Conservation (phyloP, 441 rosid genomes). For the Erodium texanum region DNA sequence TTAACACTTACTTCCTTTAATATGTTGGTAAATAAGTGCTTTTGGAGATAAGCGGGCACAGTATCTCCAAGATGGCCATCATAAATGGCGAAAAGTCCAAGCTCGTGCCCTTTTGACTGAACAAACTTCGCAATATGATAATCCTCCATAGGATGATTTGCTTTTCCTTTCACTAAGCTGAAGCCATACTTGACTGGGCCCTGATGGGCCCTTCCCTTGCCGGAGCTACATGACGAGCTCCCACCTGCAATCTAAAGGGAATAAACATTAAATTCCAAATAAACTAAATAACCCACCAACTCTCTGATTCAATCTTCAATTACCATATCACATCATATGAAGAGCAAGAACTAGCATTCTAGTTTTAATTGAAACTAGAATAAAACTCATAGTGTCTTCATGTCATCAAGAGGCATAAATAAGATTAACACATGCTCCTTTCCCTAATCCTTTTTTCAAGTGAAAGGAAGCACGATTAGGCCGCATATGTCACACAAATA, state of each 20-base stretch:
- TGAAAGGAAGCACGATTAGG: too few species aligned
- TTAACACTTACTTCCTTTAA: conserved; percentile 6
- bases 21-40: conserved; percentile 5
- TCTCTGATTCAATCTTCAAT: too few species aligned
- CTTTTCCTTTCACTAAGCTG: conserved; percentile 7
- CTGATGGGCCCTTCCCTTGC: conserved; percentile 4
- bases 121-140: conserved; percentile 7
- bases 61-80: conserved; percentile 8
- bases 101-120: conserved; percentile 4
- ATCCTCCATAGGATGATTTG: conserved; percentile 8
- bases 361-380: too few species aligned
- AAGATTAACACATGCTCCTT: too few species aligned
- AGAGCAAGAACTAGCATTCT: too few species aligned
- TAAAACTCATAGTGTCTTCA: too few species aligned
- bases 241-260: background rate
- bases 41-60: background rate
- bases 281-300: background rate
- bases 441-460: too few species aligned
- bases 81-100: conserved; percentile 4
- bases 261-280: background rate
- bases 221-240: background rate
- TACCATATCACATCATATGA: too few species aligned
- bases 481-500: too few species aligned
- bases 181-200: conserved; percentile 6
- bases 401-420: too few species aligned